Evolutionary conservation across 139 green algal genomes (phyloP).

Genomic region (Tetraselmis striata): DNA sequence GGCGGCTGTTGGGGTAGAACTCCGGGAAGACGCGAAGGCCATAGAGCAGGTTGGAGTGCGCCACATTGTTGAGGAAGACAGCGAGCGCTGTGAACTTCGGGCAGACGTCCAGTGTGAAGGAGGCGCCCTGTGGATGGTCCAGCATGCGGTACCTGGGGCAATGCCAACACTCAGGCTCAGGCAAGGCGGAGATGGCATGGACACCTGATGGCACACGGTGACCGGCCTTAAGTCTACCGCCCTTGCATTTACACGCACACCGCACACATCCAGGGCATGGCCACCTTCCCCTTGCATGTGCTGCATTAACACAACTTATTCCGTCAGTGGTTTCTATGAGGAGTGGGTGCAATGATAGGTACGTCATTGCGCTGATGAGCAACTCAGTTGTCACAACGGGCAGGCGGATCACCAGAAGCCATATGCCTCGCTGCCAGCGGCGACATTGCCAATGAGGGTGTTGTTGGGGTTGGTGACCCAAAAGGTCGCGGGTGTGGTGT

Average conservation of each 20-base stretch:
- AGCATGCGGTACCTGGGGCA: not conserved
- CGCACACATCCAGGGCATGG: no score
- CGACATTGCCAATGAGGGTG: slow-evolving; percentile 25
- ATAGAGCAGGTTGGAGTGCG: slow-evolving; percentile 6
- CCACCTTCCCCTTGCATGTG: no score
- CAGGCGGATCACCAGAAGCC: not conserved
- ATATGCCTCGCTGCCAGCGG: slow-evolving; percentile 20
- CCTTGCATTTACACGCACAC: no score
- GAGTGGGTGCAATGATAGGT: no score
- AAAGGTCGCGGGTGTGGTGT: slow-evolving; percentile 32
- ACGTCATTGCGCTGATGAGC: no score
- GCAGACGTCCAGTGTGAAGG: slow-evolving; percentile 19
- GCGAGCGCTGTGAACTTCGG: slow-evolving; percentile 42
- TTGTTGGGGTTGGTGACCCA: slow-evolving; percentile 45
- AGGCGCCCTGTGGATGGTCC: not conserved
- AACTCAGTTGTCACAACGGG: no score
- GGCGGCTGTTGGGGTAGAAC: slow-evolving; percentile 30
- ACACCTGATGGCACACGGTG: no score
- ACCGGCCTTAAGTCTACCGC: no score
- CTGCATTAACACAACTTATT: no score
- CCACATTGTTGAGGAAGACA: not conserved
- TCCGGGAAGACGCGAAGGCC: slow-evolving; percentile 34
- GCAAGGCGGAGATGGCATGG: no score
- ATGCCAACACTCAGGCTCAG: no score
- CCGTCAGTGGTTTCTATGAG: no score